Evolutionary conservation across 2,329 filamentous ascomycete genomes (phyloP), one percentile per base, ranked within the genome.

Genomic region (Fusarium sp.): DNA sequence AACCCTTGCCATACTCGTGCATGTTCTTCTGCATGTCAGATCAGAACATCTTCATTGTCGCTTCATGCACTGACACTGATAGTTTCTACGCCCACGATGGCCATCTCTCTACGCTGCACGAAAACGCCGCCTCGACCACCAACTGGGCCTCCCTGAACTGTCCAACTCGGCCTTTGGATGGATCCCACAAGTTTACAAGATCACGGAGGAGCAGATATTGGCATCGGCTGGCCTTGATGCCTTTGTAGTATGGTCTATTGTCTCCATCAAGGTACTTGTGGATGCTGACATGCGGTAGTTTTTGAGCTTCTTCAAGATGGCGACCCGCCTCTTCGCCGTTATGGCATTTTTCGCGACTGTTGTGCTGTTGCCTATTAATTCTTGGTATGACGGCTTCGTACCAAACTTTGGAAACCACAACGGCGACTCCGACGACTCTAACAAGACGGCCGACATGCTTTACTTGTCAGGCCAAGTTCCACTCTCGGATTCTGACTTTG

Each of bases 221-320:
- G 91, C 92, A 15, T 95, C 94, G 18, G 95, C 95, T 16, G 96
- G 96, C 0, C 87, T 99, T 52, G 96, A 99, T 83, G 96, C 96
- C 53, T 99, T 94, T 82, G 96, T 98, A 71, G 92, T 93, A 82
- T 73, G 88, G 84, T 23, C 13, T 41, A 44, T 7, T 3, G 23
- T 27, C 3, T 47, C 6, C 15, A 12, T 13, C 27, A 12, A 6
- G 7, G 13, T n/a, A 5, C 12, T 34, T 8, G 7, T 9, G 8
- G 2, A 40, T 54, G 56, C 65, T 77, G 57, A 79, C 59, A 3
- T 10, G n/a, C 7, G 10, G 15, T 28, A 82, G 88, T 98, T 99
- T 78, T 86, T 99, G 13, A 89, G 92, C 15, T 99, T 99, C 82
- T 98, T 98, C 86, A 97, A 95, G 79, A 96, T 98, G 90, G 92